Evolutionary conservation across 2,329 filamentous ascomycete genomes (phyloP).

Genomic region (Venturia carpophila): DNA sequence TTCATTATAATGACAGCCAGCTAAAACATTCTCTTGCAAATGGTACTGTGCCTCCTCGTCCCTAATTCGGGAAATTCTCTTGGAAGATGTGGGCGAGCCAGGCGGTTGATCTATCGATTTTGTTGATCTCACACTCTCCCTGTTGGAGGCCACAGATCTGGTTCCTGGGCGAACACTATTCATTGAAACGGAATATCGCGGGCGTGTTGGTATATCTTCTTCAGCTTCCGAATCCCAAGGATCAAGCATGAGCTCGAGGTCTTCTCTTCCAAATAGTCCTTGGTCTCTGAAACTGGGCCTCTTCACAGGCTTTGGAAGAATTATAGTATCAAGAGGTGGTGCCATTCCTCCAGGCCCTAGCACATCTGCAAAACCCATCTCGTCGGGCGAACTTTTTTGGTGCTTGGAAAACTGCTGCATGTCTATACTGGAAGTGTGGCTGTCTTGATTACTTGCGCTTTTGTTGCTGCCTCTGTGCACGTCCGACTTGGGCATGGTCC

Average conservation of each 20-base stretch:
- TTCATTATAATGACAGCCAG: slow-evolving; percentile 12
- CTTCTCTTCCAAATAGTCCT: slow-evolving; percentile 18
- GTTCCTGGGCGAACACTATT: neutral
- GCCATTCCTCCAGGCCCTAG: slow-evolving; percentile 7
- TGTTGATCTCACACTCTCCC: neutral
- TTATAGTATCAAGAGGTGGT: neutral
- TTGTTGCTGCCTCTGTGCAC: slow-evolving; percentile 11
- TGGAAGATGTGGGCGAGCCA: neutral
- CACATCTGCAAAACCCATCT: neutral
- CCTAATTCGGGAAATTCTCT: slow-evolving; percentile 3
- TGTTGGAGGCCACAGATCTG: slow-evolving; percentile 4
- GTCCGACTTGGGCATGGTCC: neutral
- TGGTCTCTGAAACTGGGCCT: slow-evolving; percentile 18
- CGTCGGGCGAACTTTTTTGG: neutral
- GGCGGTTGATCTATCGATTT: neutral
- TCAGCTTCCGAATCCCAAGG: slow-evolving; percentile 14
- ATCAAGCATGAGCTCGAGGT: slow-evolving; percentile 14
- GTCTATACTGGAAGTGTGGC: slow-evolving; percentile 16
- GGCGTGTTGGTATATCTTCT: neutral
- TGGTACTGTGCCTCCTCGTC: slow-evolving; percentile 18
- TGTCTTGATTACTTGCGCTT: slow-evolving; percentile 4
- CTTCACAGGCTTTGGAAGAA: slow-evolving; percentile 12
- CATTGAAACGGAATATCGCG: neutral
- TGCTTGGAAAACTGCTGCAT: neutral
- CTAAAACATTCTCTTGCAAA: slow-evolving; percentile 13